Evolutionary conservation across 208 protist species (phyloP), one percentile per base, ranked within the genome.

Genomic region (Strigomonas oncopelti): DNA sequence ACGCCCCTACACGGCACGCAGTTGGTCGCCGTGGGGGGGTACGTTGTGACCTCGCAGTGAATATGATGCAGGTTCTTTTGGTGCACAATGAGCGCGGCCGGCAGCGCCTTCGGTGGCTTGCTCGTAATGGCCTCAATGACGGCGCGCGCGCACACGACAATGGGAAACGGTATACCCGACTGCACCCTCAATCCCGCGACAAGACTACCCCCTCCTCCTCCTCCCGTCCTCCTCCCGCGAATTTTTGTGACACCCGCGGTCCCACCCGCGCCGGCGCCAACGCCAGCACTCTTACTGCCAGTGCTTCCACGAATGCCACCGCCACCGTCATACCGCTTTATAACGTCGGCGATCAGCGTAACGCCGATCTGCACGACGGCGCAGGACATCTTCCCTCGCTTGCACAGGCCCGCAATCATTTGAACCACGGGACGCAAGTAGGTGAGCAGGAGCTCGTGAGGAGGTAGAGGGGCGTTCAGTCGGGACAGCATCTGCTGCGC

Each of bases 301-400:
- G 7, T 3, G 3, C 34, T 38, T 38, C 34, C 34, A 9, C 42
- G 5, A n/a, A 14, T 14, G 13, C 22, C 28, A 20, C 22, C 24
- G 38, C 36, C 22, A 25, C n/a, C n/a, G 60, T 53, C 22, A 62
- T 92, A 95, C 16, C 90, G 83, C 61, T 77, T 64, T 53, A 86
- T 79, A n/a, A 96, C 71, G 65, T 92, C 83, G 5, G 84, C 82
- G 11, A 96, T 72, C 18, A 96, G 63, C 8, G 77, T 87, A n/a
- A 93, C 84, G 42, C 87, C 90, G 48, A 91, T 83, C 65, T 96
- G 90, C 42, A 93, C 87, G 11, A 92, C 78, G 7, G 81, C 77
- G 36, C 79, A 88, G 18, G 78, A 76, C 72, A 89, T 85, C 64
- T 84, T 84, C 42, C 85, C 78, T 38, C 74, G 76, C 25, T 69